Conservation (phyloP, 1,284 basidiomycete species). For the Fomitiporia mediterranea region DNA sequence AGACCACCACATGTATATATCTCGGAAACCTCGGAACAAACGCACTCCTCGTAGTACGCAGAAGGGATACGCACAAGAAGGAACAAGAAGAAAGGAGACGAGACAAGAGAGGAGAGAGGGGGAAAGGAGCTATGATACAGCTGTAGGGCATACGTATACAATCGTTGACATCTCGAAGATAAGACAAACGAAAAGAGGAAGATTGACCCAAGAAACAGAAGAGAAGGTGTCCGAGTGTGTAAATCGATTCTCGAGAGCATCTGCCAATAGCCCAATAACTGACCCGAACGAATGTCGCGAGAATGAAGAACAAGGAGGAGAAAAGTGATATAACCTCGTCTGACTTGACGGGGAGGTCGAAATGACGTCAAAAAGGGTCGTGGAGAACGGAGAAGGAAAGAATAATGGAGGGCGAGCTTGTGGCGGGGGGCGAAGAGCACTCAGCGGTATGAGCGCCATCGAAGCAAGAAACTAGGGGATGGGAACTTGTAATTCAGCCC, state of each 20-base stretch:
- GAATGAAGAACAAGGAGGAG: constrained; percentile 2
- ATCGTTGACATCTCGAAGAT: background rate
- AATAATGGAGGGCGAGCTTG: too few species aligned
- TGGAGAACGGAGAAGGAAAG: background rate
- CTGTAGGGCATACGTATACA: constrained; percentile 2
- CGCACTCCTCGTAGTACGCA: too few species aligned
- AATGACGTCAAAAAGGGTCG: background rate
- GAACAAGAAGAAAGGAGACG: background rate
- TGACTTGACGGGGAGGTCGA: too few species aligned
- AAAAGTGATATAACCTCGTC: too few species aligned
- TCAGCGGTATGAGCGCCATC: background rate
- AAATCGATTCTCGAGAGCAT: background rate
- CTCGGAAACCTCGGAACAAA: too few species aligned
- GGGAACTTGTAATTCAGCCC: constrained; percentile 12
- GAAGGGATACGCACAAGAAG: background rate
- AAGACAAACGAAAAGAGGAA: background rate
- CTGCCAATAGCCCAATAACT: background rate
- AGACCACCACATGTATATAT: background rate
- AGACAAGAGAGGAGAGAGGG: background rate
- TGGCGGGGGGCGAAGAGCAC: background rate
- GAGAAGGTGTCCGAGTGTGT: background rate
- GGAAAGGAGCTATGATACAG: constrained; percentile 1
- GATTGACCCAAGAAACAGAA: too few species aligned
- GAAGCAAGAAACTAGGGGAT: constrained; percentile 15
- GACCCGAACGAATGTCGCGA: constrained; percentile 1